phyloP scores from a whole-genome alignment of 441 rosid genomes.

The Populus hybrid region DNA sequence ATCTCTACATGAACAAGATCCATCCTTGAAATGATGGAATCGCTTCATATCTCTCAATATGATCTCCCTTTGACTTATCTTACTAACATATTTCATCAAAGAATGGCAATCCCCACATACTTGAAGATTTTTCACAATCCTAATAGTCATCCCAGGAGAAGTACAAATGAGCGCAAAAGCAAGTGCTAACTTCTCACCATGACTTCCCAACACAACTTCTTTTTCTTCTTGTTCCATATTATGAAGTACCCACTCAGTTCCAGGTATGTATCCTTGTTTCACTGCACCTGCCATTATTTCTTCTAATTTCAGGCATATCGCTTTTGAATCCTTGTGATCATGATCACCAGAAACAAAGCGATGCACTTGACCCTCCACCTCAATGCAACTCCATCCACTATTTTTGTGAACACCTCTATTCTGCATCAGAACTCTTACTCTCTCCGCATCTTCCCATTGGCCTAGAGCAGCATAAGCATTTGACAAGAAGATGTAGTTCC shows the following conservation, averaged over 20 bases:
- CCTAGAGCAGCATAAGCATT: constrained; percentile 46
- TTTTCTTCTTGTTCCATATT: constrained; percentile 70
- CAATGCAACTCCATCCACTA: constrained; percentile 59
- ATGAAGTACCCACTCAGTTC: constrained; percentile 57
- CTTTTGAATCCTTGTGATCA: constrained; percentile 37
- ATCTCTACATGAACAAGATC: constrained; percentile 60
- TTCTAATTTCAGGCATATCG: constrained; percentile 40
- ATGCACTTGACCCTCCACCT: constrained; percentile 48
- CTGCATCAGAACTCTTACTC: constrained; percentile 36
- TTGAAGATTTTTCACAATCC: constrained; percentile 56
- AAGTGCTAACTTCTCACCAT: constrained; percentile 65
- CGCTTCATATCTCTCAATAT: constrained; percentile 58
- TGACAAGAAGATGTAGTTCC: constrained; percentile 50
- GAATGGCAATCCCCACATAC: constrained; percentile 70
- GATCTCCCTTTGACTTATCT: constrained; percentile 46
- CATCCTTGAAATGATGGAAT: constrained; percentile 67
- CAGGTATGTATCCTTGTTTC: constrained; percentile 51
- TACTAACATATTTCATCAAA: constrained; percentile 52
- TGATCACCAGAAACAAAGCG: constrained; percentile 52
- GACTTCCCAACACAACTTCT: constrained; percentile 53
- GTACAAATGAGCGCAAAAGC: constrained; percentile 52
- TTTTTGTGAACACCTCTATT: constrained; percentile 36
- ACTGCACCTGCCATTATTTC: constrained; percentile 41
- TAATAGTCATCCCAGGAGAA: constrained; percentile 35
- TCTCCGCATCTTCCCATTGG: constrained; percentile 42